phyloP scores from a whole-genome alignment of 352 stramenopile species.

The Globisporangium alternatum region DNA sequence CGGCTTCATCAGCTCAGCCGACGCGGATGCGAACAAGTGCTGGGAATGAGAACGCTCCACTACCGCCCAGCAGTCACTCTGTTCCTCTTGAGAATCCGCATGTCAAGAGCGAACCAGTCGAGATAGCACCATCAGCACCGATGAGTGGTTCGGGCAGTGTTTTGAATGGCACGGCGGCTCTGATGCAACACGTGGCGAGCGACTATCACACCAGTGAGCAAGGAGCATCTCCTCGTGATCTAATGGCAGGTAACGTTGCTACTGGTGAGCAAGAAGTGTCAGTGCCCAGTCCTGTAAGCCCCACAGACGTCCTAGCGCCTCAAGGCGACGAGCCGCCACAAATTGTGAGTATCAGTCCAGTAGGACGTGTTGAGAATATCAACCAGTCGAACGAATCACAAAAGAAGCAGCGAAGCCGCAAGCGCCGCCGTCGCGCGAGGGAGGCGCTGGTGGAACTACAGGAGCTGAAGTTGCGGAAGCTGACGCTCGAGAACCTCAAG shows the following conservation, averaged over 20 bases:
- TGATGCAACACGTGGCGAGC: too few species aligned
- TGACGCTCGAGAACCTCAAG: background rate
- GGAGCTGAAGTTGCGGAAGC: background rate
- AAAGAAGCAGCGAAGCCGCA: background rate
- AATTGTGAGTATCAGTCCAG: background rate
- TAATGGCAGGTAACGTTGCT: too few species aligned
- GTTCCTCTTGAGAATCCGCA: background rate
- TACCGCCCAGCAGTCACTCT: background rate
- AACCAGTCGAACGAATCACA: background rate
- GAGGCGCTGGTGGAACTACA: background rate
- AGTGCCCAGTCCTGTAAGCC: background rate
- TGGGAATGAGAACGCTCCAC: background rate
- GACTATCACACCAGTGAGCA: too few species aligned
- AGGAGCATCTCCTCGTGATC: too few species aligned
- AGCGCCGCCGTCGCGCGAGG: background rate
- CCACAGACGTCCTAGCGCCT: too few species aligned
- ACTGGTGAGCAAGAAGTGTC: too few species aligned
- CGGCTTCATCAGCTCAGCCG: too few species aligned
- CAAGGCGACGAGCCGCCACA: background rate
- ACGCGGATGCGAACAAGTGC: too few species aligned
- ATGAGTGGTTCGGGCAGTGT: background rate
- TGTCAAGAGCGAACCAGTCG: background rate
- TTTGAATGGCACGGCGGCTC: background rate
- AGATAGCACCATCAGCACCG: background rate
- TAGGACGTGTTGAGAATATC: background rate